A percentile compares a stretch with the other conserved stretches of the same genome.
Evolutionary conservation across 768 basidiomycete genomes (phyloP).

Genomic region (Phaffia australis): DNA sequence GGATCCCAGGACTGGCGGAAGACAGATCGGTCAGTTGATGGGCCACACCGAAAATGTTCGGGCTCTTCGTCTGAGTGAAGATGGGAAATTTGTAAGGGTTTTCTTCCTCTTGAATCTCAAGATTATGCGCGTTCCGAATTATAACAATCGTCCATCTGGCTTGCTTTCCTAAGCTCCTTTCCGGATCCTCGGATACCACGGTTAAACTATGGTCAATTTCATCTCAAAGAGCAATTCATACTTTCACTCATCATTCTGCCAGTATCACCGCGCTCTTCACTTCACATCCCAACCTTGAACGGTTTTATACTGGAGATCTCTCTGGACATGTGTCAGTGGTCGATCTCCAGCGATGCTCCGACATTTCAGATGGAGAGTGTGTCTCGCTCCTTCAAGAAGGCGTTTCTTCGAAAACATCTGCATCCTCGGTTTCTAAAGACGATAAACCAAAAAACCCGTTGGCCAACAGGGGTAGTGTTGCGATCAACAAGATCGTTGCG

Average conservation of each 20-base stretch:
- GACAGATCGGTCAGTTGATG: conserved; percentile 66
- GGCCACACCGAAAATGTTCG: conserved; percentile 97
- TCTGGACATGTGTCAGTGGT: conserved; percentile 80
- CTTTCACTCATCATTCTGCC: conserved; percentile 88
- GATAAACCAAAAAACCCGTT: conserved; percentile 26
- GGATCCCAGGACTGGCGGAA: conserved; percentile 79
- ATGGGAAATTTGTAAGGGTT: conserved; percentile 69
- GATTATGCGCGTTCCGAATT: background rate
- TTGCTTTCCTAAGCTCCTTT: conserved; percentile 32
- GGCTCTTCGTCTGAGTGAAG: conserved; percentile 75
- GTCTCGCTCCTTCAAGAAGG: conserved; percentile 54
- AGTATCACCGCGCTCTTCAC: conserved; percentile 84
- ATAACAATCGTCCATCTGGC: background rate
- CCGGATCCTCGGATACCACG: conserved; percentile 39
- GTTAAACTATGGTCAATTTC: conserved; percentile 85
- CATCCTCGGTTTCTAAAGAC: conserved; percentile 13
- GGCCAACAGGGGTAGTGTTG: conserved; percentile 50
- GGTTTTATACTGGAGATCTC: conserved; percentile 91
- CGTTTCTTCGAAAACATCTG: conserved; percentile 19
- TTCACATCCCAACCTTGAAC: conserved; percentile 68
- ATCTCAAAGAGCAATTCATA: conserved; percentile 70
- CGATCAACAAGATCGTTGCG: conserved; percentile 69
- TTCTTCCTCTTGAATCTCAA: background rate
- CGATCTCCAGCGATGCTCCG: conserved; percentile 72
- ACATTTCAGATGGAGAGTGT: conserved; percentile 82